phyloP scores from a whole-genome alignment of 345 rosid species.

The Zanthoxylum bungeanum region DNA sequence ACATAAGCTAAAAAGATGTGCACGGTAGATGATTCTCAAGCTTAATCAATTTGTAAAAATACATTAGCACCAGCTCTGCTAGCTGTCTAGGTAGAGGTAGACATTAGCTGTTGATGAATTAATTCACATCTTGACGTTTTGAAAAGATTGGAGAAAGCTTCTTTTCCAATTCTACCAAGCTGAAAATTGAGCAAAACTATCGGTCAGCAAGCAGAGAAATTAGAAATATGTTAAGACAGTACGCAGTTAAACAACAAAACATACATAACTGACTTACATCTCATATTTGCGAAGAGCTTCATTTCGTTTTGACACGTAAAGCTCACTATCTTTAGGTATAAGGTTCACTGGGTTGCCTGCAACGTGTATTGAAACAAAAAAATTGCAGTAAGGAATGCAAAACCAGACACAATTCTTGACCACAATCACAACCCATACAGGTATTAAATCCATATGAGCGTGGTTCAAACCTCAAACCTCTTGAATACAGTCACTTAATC shows the following conservation, averaged over 20 bases:
- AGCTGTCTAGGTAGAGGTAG: background rate
- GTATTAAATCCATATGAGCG: no score
- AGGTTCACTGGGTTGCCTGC: constrained; percentile 66
- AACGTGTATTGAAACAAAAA: constrained; percentile 1
- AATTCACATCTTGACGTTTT: constrained; percentile 20
- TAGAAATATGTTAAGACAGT: background rate
- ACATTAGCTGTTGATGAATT: background rate
- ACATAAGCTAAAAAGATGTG: no score
- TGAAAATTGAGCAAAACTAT: constrained; percentile 28
- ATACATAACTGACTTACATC: constrained; percentile 48
- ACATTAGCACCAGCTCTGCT: background rate
- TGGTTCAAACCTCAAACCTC: no score
- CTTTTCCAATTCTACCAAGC: constrained; percentile 82
- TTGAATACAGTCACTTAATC: background rate
- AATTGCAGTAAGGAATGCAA: background rate
- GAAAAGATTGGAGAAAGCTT: constrained; percentile 63
- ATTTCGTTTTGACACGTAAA: constrained; percentile 58
- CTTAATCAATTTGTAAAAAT: no score
- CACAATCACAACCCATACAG: constrained; percentile 2
- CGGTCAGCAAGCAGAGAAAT: background rate
- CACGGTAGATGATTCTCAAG: no score
- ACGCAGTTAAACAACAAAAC: background rate
- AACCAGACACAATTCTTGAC: background rate
- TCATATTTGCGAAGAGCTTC: constrained; percentile 79
- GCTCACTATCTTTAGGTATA: constrained; percentile 80